phyloP scores from a whole-genome alignment of 1,284 basidiomycete genomes.

The Cryptococcus sp. region DNA sequence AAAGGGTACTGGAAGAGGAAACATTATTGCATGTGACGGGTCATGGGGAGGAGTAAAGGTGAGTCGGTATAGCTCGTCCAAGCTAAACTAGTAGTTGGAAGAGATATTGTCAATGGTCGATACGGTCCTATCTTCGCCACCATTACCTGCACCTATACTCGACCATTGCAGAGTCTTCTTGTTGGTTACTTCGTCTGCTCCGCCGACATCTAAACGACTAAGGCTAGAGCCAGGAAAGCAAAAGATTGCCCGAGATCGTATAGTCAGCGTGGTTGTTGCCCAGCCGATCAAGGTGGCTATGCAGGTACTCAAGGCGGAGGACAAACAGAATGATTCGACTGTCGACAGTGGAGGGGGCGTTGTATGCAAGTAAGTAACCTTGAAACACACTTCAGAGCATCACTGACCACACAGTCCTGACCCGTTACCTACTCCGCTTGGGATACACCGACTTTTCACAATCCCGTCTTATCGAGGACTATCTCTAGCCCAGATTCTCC shows the following conservation, averaged over 20 bases:
- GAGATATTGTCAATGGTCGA: slow-evolving; percentile 48
- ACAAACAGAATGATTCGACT: slow-evolving; percentile 4
- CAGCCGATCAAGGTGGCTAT: slow-evolving; percentile 48
- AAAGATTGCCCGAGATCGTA: slow-evolving; percentile 24
- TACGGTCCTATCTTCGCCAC: slow-evolving; percentile 45
- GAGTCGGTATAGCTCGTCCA: slow-evolving; percentile 6
- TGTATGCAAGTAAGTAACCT: slow-evolving; percentile 47
- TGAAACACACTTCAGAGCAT: neutral
- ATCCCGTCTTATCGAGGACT: slow-evolving; percentile 40
- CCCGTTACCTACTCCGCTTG: slow-evolving; percentile 43
- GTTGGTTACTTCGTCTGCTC: slow-evolving; percentile 37
- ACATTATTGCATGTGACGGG: slow-evolving; percentile 36
- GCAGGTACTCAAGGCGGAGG: slow-evolving; percentile 37
- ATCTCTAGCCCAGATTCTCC: slow-evolving; percentile 37
- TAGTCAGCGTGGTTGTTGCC: slow-evolving; percentile 46
- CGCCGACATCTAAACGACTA: slow-evolving; percentile 14
- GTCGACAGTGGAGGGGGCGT: slow-evolving; percentile 37
- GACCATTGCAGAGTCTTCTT: slow-evolving; percentile 45
- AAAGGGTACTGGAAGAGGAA: slow-evolving; percentile 19
- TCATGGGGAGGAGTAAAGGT: slow-evolving; percentile 23
- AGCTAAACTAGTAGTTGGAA: slow-evolving; percentile 27
- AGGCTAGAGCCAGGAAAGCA: neutral
- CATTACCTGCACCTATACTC: slow-evolving; percentile 39
- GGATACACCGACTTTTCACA: slow-evolving; percentile 51
- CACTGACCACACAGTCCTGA: slow-evolving; percentile 30